phyloP scores from a whole-genome alignment of 2,329 filamentous ascomycete genomes.

The Macrophomina tecta region DNA sequence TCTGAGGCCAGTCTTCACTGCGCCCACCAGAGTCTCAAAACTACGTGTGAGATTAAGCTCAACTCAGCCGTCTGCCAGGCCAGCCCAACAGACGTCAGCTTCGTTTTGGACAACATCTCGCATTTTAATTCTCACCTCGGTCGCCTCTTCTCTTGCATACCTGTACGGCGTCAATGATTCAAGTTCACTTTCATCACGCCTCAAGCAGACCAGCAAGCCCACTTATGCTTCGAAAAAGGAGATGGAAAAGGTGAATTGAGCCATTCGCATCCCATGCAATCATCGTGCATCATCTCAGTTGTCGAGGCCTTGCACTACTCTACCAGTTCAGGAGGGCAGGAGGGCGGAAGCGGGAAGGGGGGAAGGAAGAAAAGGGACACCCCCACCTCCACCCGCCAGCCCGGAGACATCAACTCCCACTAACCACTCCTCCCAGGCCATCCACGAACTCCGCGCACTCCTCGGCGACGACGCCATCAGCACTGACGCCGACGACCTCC shows the following conservation, averaged over 20 bases:
- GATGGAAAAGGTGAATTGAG: conserved; percentile 50
- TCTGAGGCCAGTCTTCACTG: not conserved
- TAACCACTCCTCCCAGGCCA: conserved; percentile 44
- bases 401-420: not conserved
- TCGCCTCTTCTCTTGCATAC: conserved; percentile 60
- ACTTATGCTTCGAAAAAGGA: conserved; percentile 57
- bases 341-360: too few species aligned
- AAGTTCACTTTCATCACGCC: conserved; percentile 36
- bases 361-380: too few species aligned
- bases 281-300: too few species aligned
- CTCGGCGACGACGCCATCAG: conserved; percentile 68
- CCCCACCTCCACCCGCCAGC: too few species aligned
- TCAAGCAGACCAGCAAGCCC: conserved; percentile 38
- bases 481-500: conserved; percentile 68
- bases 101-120: conserved; percentile 56
- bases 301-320: too few species aligned
- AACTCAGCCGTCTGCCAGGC: conserved; percentile 35
- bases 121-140: conserved; percentile 55
- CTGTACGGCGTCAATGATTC: conserved; percentile 51
- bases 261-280: too few species aligned
- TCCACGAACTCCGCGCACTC: conserved; percentile 57
- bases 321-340: too few species aligned
- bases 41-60: conserved; percentile 36
- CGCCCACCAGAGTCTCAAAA: conserved; percentile 35
- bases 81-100: conserved; percentile 32